These are phyloP conservation scores for Exserohilum turcica DNA, from an alignment of 2,329 filamentous ascomycete genomes.

Conservation along the genomic window DNA sequence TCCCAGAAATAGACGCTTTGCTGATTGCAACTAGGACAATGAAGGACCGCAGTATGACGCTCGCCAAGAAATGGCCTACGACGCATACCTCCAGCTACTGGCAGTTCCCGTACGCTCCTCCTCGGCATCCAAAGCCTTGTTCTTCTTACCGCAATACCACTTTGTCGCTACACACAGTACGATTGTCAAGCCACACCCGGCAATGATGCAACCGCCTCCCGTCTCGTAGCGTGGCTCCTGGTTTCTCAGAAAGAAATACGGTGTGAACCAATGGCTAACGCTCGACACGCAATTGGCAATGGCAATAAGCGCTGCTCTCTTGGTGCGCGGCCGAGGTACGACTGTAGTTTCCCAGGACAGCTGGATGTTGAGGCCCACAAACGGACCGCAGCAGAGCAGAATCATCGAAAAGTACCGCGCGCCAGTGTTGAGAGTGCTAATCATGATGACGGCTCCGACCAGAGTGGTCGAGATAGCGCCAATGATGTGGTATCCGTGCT, in stretches of 20 bases:
- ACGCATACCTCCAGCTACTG: background rate
- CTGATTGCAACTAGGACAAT: too few species aligned
- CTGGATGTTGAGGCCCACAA: conserved; percentile 49
- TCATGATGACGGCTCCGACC: conserved; percentile 31
- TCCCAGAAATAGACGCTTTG: too few species aligned
- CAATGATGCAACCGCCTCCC: conserved; percentile 20
- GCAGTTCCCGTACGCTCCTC: conserved; percentile 5
- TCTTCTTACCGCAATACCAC: conserved; percentile 5
- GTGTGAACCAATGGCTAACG: conserved; percentile 50
- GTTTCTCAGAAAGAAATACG: conserved; percentile 43
- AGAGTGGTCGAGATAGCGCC: conserved; percentile 22
- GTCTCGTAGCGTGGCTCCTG: conserved; percentile 18
- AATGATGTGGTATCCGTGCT: conserved; percentile 39
- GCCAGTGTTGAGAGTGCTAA: conserved; percentile 35
- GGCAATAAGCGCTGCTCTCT: conserved; percentile 51
- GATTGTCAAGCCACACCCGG: conserved; percentile 1
- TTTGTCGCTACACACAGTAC: conserved; percentile 1
- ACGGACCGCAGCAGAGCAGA: conserved; percentile 43
- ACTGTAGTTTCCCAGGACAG: conserved; percentile 52
- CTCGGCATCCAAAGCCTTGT: conserved; percentile 7
- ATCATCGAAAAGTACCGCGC: conserved; percentile 39
- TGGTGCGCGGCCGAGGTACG: conserved; percentile 49
- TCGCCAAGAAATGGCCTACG: background rate
- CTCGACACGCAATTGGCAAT: conserved; percentile 51
- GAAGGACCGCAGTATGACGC: too few species aligned